A percentile compares a stretch with the other conserved stretches of the same genome.
phyloP scores from a whole-genome alignment of 805 yeast genomes.

The Maudiozyma barnettii region DNA sequence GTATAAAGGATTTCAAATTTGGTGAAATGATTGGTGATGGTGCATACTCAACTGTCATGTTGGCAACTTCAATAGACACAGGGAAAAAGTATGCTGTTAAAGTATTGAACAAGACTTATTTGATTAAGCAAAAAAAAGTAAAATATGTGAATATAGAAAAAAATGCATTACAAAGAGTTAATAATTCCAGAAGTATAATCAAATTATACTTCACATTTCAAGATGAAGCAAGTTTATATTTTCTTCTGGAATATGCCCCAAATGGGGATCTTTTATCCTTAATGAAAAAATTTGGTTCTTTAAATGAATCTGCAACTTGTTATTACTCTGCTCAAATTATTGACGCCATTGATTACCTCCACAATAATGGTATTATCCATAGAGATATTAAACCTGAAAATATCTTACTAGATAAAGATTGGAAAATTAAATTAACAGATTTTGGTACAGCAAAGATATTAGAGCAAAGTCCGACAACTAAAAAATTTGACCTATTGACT shows the following conservation, averaged over 20 bases:
- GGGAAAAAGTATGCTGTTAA: slow-evolving; percentile 72
- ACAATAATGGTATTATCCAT: slow-evolving; percentile 65
- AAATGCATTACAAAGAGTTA: slow-evolving; percentile 63
- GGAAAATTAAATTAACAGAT: slow-evolving; percentile 64
- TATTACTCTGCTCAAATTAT: slow-evolving; percentile 67
- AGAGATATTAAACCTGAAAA: slow-evolving; percentile 82
- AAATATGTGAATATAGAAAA: slow-evolving; percentile 79
- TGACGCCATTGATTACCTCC: slow-evolving; percentile 66
- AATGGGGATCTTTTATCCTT: slow-evolving; percentile 66
- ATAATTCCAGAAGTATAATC: slow-evolving; percentile 50
- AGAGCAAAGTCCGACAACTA: slow-evolving; percentile 36
- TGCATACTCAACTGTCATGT: slow-evolving; percentile 84
- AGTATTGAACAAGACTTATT: slow-evolving; percentile 64
- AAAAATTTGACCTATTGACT: slow-evolving; percentile 57
- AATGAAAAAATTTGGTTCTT: slow-evolving; percentile 58
- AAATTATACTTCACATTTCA: slow-evolving; percentile 71
- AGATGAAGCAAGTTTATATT: slow-evolving; percentile 62
- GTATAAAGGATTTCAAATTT: slow-evolving; percentile 78
- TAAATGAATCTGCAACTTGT: slow-evolving; percentile 58
- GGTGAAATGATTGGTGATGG: slow-evolving; percentile 92
- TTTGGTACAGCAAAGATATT: slow-evolving; percentile 76
- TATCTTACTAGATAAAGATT: slow-evolving; percentile 51
- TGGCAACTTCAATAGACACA: slow-evolving; percentile 72
- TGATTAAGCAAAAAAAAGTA: slow-evolving; percentile 72
- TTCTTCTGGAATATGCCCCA: slow-evolving; percentile 69